Evolutionary conservation across 805 yeast genomes (phyloP), one percentile per base, ranked within the genome.

Genomic region (Yarrowia yakushimensis): DNA sequence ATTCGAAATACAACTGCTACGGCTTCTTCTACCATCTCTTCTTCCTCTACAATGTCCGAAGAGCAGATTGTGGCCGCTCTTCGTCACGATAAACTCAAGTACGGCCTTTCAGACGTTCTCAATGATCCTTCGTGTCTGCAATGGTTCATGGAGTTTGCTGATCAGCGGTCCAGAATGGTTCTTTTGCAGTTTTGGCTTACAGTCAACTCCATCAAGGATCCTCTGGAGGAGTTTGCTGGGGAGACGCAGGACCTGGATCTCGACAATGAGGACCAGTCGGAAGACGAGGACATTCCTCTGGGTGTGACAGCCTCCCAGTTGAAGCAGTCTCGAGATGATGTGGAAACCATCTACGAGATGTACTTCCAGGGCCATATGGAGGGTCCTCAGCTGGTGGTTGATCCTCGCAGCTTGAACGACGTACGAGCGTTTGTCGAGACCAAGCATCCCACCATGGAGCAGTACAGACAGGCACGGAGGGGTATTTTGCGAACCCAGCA

Each of bases 201-300:
- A 1, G 86, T 90, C 2, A 87, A 89, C 65, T 77, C 81, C 0
- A 79, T 89, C 37, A 83, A 84, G 67, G 87, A 87, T 54, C 96
- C 97, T 0, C 72, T 91, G 17, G 89, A 85, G 65, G 87, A 81
- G 63, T 76, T 39, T 39, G 61, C 46, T 12, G 23, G 45, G 9
- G 60, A 76, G 65, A 72, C 76, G 3, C 13, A 67, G 68, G 34
- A 69, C 71, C 13, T 68, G 65, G 69, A 5, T 74, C 70, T 39
- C 63, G 70, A 5, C 66, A 65, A 2, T n/a, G 72, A 74, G 42
- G 70, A 74, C 12, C 63, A 46, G 18, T 55, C 60, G 4, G 61
- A 30, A 11, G 61, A 30, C 22, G 63, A 64, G 10, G 42, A 62
- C 50, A 45, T 64, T 36, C 72, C 61, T 15, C 30, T 39, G 2